A percentile compares a stretch with the other conserved stretches of the same genome.
phyloP scores from a whole-genome alignment of 2,329 filamentous ascomycete genomes.

The Penicillium hesseltinei region DNA sequence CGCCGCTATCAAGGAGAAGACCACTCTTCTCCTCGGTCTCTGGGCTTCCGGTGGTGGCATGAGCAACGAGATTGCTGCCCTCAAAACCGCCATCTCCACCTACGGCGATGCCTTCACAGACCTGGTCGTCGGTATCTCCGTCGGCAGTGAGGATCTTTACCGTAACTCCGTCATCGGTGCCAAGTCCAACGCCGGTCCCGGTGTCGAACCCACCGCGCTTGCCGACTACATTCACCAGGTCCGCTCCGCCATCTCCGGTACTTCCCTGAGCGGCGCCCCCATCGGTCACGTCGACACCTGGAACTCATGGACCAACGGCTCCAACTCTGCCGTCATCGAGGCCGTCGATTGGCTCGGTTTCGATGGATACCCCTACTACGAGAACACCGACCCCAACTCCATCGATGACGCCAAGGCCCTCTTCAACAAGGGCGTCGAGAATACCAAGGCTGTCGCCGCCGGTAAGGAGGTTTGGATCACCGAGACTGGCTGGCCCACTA shows the following conservation, averaged over 20 bases:
- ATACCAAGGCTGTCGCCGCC: conserved; percentile 57
- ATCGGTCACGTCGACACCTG: conserved; percentile 90
- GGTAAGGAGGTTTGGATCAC: conserved; percentile 80
- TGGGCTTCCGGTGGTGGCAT: conserved; percentile 76
- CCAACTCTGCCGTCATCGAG: conserved; percentile 68
- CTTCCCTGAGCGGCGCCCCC: conserved; percentile 51
- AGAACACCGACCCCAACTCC: conserved; percentile 65
- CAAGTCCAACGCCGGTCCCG: conserved; percentile 60
- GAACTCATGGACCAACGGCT: conserved; percentile 72
- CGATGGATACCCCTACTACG: conserved; percentile 82
- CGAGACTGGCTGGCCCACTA: conserved; percentile 83
- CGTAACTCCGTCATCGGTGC: conserved; percentile 71
- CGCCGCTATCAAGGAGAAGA: conserved; percentile 78
- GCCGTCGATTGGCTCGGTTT: conserved; percentile 76
- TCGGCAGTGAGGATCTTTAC: conserved; percentile 86
- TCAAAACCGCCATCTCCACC: conserved; percentile 65
- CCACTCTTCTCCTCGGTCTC: conserved; percentile 74
- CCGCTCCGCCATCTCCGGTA: conserved; percentile 62
- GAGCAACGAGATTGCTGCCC: conserved; percentile 70
- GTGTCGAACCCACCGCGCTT: conserved; percentile 61
- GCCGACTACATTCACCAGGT: conserved; percentile 70
- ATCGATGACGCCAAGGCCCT: conserved; percentile 64
- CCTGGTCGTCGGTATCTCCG: conserved; percentile 73
- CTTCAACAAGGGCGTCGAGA: conserved; percentile 65
- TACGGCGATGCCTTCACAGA: conserved; percentile 63